A percentile compares a stretch with the other conserved stretches of the same genome.
Evolutionary conservation across 108 stramenopile species (phyloP).

Genomic region (Epithemia pelagica): DNA sequence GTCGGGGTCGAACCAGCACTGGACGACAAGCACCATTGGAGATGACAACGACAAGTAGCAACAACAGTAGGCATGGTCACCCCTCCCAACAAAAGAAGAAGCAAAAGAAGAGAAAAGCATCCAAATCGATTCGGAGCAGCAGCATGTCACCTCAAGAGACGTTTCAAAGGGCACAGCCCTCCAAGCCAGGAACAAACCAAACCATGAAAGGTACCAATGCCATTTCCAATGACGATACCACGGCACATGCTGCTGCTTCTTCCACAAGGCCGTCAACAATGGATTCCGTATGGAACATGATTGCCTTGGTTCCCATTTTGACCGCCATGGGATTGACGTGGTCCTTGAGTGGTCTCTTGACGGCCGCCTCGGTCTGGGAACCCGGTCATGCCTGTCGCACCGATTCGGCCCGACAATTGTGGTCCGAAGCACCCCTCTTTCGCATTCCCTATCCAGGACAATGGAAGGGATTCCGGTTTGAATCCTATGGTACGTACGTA

Average conservation of each 20-base stretch:
- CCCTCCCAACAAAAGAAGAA: too few relatives aligned
- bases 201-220: too few relatives aligned
- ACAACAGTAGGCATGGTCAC: not conserved
- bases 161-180: too few relatives aligned
- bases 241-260: too few relatives aligned
- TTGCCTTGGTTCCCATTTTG: slow-evolving; percentile 23
- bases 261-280: too few relatives aligned
- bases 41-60: not conserved
- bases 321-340: slow-evolving; percentile 24
- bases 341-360: slow-evolving; percentile 23
- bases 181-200: too few relatives aligned
- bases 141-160: too few relatives aligned
- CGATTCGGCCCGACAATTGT: slow-evolving; percentile 10
- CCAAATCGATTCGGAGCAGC: slow-evolving; percentile 4
- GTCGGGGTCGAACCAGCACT: not conserved
- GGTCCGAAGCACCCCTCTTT: slow-evolving; percentile 15
- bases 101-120: too few relatives aligned
- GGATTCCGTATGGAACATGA: too few relatives aligned
- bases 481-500: not conserved
- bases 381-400: slow-evolving; percentile 27
- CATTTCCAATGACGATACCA: too few relatives aligned
- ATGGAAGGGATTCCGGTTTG: slow-evolving; percentile 9
- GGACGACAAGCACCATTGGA: not conserved
- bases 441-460: slow-evolving; percentile 27
- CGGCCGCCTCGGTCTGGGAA: slow-evolving; percentile 27